Percentiles rank a stretch among this genome's conserved stretches.
Evolutionary conservation across 1,139 yeast genomes (phyloP).

Genomic region (Sugiyamaella paludigena): DNA sequence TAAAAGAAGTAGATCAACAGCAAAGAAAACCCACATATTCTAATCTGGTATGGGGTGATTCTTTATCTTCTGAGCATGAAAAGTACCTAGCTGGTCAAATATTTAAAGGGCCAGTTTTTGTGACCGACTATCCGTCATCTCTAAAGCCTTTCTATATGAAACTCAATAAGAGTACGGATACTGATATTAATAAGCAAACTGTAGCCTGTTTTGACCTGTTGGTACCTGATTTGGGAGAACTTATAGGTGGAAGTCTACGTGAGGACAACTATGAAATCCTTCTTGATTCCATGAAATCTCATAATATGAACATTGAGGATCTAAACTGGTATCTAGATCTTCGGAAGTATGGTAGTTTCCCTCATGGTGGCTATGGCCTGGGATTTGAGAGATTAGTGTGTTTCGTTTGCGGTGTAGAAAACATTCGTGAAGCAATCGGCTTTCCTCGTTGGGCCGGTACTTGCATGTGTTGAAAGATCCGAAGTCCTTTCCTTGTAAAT

Average conservation of each 20-base stretch:
- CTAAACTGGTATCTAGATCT: slow-evolving; percentile 79
- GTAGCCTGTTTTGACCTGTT: slow-evolving; percentile 89
- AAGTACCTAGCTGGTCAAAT: slow-evolving; percentile 77
- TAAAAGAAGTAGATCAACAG: slow-evolving; percentile 31
- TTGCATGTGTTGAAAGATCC: slow-evolving; percentile 43
- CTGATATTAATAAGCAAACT: slow-evolving; percentile 43
- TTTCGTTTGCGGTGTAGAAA: slow-evolving; percentile 67
- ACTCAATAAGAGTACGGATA: slow-evolving; percentile 34
- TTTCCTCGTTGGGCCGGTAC: slow-evolving; percentile 63
- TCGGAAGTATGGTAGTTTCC: slow-evolving; percentile 74
- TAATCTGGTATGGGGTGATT: slow-evolving; percentile 64
- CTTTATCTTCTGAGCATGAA: slow-evolving; percentile 82
- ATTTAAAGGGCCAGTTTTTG: slow-evolving; percentile 75
- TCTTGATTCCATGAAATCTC: slow-evolving; percentile 45
- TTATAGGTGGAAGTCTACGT: slow-evolving; percentile 93
- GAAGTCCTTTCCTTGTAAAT: neutral
- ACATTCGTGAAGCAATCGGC: slow-evolving; percentile 81
- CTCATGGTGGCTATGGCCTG: slow-evolving; percentile 97
- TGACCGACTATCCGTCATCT: slow-evolving; percentile 77
- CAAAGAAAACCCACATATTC: slow-evolving; percentile 28
- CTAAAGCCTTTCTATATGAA: slow-evolving; percentile 94
- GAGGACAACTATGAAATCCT: slow-evolving; percentile 61
- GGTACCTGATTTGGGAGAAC: slow-evolving; percentile 90
- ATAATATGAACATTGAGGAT: slow-evolving; percentile 46
- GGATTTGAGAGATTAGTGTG: slow-evolving; percentile 86